A percentile compares a stretch with the other conserved stretches of the same genome.
These are phyloP conservation scores for Beverwykella pulmonaria DNA, from an alignment of 495 filamentous ascomycete species.

Conservation along the genomic window DNA sequence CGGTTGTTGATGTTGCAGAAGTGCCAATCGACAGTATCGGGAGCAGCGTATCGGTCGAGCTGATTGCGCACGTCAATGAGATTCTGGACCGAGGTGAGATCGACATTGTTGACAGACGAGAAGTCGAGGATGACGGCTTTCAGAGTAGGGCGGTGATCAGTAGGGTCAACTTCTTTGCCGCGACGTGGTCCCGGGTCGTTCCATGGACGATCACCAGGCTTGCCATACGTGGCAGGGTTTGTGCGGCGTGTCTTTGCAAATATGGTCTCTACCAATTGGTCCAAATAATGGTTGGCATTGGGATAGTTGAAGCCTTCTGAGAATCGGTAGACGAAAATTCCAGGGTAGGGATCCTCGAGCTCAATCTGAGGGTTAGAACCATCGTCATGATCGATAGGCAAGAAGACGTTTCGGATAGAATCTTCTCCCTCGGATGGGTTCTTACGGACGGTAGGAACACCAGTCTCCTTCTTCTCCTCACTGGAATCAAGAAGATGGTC, in stretches of 20 bases:
- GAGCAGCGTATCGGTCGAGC: constrained; percentile 82
- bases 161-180: constrained; percentile 55
- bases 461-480: constrained; percentile 42
- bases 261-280: constrained; percentile 73
- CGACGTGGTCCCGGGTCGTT: constrained; percentile 84
- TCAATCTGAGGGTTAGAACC: constrained; percentile 88
- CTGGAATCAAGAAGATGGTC: constrained; percentile 72
- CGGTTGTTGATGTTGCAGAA: constrained; percentile 93
- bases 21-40: constrained; percentile 92
- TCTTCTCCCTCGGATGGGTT: constrained; percentile 42
- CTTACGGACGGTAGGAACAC: constrained; percentile 2
- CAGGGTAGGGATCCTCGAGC: constrained; percentile 79
- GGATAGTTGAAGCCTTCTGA: constrained; percentile 96
- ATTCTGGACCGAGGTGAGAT: constrained; percentile 91
- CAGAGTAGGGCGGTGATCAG: constrained; percentile 68
- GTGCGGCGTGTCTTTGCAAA: constrained; percentile 78
- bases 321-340: constrained; percentile 97
- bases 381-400: constrained; percentile 86
- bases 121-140: constrained; percentile 96
- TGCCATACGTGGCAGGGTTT: constrained; percentile 62
- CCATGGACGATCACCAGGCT: constrained; percentile 83
- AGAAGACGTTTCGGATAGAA: constrained; percentile 71
- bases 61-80: constrained; percentile 98
- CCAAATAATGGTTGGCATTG: constrained; percentile 89
- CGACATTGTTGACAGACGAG: constrained; percentile 93